These are phyloP conservation scores for Colletotrichum tamarilloi DNA, from an alignment of 2,329 filamentous ascomycete species.

Conservation along the genomic window DNA sequence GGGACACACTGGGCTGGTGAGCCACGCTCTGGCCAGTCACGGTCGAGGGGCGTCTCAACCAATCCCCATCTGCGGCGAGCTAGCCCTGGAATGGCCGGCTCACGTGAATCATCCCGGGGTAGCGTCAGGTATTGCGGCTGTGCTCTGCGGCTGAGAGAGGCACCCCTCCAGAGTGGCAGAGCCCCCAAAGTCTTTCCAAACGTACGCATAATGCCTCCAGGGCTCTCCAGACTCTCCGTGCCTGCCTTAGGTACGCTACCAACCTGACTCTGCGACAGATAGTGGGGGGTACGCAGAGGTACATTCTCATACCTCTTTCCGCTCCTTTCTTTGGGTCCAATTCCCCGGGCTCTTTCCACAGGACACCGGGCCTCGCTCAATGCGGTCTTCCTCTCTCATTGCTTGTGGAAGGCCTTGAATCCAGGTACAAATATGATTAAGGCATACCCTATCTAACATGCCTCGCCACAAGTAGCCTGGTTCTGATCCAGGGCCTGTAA, in stretches of 20 bases:
- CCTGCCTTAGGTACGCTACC: not conserved
- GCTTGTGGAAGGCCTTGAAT: not conserved
- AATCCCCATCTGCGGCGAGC: constrained; percentile 26
- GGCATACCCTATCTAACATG: not conserved
- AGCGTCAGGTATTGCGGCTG: constrained; percentile 20
- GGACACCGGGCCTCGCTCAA: not conserved
- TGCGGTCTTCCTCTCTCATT: not conserved
- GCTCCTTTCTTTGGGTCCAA: not conserved
- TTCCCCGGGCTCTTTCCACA: constrained; percentile 1
- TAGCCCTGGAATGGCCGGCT: constrained; percentile 35
- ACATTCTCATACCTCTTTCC: not conserved
- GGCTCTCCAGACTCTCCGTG: not conserved
- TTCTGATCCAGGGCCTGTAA: not conserved
- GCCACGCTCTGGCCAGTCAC: constrained; percentile 9
- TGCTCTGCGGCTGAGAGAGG: constrained; percentile 26
- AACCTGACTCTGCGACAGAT: constrained; percentile 22
- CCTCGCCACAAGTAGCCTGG: not conserved
- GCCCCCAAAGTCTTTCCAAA: constrained; percentile 4
- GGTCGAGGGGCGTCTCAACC: constrained; percentile 14
- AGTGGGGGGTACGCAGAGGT: constrained; percentile 1
- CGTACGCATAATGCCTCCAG: not conserved
- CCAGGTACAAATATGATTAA: not conserved
- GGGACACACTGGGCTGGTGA: constrained; percentile 13
- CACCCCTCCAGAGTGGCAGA: not conserved
- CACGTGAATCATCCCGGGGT: constrained; percentile 27